phyloP scores from a whole-genome alignment of 495 filamentous ascomycete species.

The Penicillium robsamsonii region DNA sequence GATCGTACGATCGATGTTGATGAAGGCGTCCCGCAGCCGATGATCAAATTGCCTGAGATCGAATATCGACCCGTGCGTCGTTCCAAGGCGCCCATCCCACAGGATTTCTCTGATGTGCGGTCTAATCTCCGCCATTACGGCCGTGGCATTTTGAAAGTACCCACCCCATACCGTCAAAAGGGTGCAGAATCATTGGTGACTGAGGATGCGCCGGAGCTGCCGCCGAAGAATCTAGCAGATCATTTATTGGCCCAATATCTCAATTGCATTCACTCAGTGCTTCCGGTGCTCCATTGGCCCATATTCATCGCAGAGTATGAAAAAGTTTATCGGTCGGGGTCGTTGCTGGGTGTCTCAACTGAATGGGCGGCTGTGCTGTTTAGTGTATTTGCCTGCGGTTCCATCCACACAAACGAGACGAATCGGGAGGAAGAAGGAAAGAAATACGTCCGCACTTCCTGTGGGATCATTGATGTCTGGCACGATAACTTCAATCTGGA shows the following conservation, averaged over 20 bases:
- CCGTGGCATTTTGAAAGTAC: slow-evolving; percentile 78
- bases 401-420: slow-evolving; percentile 66
- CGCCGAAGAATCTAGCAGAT: slow-evolving; percentile 68
- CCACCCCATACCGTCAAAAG: slow-evolving; percentile 65
- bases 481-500: slow-evolving; percentile 79
- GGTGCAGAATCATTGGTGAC: slow-evolving; percentile 50
- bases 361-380: slow-evolving; percentile 84
- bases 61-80: slow-evolving; percentile 61
- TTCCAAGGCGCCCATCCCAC: slow-evolving; percentile 55
- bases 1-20: slow-evolving; percentile 60
- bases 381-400: slow-evolving; percentile 79
- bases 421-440: slow-evolving; percentile 61
- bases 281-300: slow-evolving; percentile 89
- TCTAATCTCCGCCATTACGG: slow-evolving; percentile 71
- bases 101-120: slow-evolving; percentile 70
- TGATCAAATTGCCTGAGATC: slow-evolving; percentile 69
- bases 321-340: slow-evolving; percentile 65
- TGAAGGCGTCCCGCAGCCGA: slow-evolving; percentile 52
- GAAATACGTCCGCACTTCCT: slow-evolving; percentile 68
- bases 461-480: slow-evolving; percentile 73
- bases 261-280: slow-evolving; percentile 68
- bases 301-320: slow-evolving; percentile 76
- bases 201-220: slow-evolving; percentile 61
- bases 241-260: slow-evolving; percentile 75
- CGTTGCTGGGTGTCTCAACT: slow-evolving; percentile 60